Evolutionary conservation across 2,329 filamentous ascomycete genomes (phyloP).

Genomic region (Claviceps africana): DNA sequence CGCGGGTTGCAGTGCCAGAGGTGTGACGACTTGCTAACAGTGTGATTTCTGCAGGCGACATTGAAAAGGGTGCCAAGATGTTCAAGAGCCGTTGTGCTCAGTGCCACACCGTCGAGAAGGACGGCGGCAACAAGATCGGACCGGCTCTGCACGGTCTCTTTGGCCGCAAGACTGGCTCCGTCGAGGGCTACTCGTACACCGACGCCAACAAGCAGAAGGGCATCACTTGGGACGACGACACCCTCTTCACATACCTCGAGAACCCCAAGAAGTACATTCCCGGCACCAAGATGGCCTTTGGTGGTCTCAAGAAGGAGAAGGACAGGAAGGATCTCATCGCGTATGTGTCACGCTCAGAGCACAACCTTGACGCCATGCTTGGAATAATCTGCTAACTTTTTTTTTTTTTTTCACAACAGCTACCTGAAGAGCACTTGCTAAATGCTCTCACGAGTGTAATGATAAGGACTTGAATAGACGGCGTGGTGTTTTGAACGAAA

Average conservation of each 20-base stretch:
- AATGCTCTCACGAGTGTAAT: conserved; percentile 21
- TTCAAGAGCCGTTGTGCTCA: conserved; percentile 99
- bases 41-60: conserved; percentile 50
- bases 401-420: conserved; percentile 27
- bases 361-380: background rate
- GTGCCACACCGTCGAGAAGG: conserved; percentile 90
- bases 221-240: conserved; percentile 72
- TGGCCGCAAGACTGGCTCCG: conserved; percentile 84
- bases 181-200: conserved; percentile 91
- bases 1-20: too few relatives aligned
- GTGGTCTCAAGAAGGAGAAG: conserved; percentile 99
- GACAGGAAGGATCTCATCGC: conserved; percentile 98
- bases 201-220: conserved; percentile 99
- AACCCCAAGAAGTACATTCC: conserved; percentile 99
- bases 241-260: conserved; percentile 96
- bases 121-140: conserved; percentile 94
- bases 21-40: background rate
- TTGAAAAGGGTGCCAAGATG: conserved; percentile 93
- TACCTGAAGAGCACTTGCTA: conserved; percentile 62
- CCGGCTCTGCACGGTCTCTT: conserved; percentile 95
- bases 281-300: conserved; percentile 99
- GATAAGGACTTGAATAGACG: conserved; percentile 25
- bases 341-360: conserved; percentile 37
- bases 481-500: conserved; percentile 11
- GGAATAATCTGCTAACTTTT: conserved; percentile 13